phyloP scores from a whole-genome alignment of 495 filamentous ascomycete species.

The Penicillium herquei region DNA sequence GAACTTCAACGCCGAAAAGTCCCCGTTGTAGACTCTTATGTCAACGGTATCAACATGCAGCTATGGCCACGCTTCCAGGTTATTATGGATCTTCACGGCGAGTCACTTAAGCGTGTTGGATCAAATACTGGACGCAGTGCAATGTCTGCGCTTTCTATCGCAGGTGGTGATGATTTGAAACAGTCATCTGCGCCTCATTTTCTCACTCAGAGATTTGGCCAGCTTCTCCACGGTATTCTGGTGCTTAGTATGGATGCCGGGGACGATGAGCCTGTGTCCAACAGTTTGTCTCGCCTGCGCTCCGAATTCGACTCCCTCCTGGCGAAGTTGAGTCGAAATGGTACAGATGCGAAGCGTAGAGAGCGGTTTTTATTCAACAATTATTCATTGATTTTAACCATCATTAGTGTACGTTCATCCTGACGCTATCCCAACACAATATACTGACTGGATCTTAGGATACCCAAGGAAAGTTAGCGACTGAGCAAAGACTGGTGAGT shows the following conservation, averaged over 20 bases:
- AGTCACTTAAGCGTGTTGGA: slow-evolving; percentile 68
- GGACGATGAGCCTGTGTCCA: slow-evolving; percentile 87
- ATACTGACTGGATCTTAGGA: slow-evolving; percentile 48
- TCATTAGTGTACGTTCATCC: slow-evolving; percentile 62
- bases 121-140: slow-evolving; percentile 52
- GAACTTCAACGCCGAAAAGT: slow-evolving; percentile 88
- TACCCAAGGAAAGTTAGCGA: slow-evolving; percentile 73
- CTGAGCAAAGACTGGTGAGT: slow-evolving; percentile 62
- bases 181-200: slow-evolving; percentile 85
- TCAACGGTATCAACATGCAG: slow-evolving; percentile 92
- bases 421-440: background rate
- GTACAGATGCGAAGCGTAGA: slow-evolving; percentile 73
- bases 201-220: slow-evolving; percentile 88
- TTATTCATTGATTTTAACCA: slow-evolving; percentile 86
- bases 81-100: slow-evolving; percentile 89
- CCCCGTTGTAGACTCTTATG: slow-evolving; percentile 83
- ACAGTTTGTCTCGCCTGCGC: slow-evolving; percentile 71
- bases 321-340: slow-evolving; percentile 61
- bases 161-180: slow-evolving; percentile 56
- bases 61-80: slow-evolving; percentile 95
- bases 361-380: slow-evolving; percentile 93
- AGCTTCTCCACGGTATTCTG: slow-evolving; percentile 81
- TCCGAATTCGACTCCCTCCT: slow-evolving; percentile 78
- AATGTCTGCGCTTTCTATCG: slow-evolving; percentile 53
- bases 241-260: slow-evolving; percentile 79